phyloP scores from a whole-genome alignment of 75 land plant species.

The Selaginella tamariscina region DNA sequence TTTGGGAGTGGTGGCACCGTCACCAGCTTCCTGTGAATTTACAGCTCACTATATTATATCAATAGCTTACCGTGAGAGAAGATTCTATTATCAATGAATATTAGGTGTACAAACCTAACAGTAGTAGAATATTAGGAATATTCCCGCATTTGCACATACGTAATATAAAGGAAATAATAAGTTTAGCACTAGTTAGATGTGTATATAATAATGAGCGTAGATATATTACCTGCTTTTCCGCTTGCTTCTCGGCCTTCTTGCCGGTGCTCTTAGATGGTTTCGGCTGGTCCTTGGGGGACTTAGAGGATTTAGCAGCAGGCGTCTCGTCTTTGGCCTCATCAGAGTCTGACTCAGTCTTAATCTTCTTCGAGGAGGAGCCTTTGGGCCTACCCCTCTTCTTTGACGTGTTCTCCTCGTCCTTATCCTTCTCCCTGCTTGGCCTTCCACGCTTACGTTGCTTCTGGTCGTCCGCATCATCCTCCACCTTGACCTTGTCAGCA shows the following conservation, averaged over 20 bases:
- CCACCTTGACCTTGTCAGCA: conserved; percentile 14
- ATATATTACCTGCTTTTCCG: not conserved
- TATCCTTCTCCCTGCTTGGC: conserved; percentile 11
- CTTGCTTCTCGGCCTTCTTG: conserved; percentile 7
- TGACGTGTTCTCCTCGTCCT: not conserved
- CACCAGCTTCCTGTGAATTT: not conserved
- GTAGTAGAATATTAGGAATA: too few relatives aligned
- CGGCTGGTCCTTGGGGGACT: conserved; percentile 1
- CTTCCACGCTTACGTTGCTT: conserved; percentile 25
- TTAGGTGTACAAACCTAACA: too few relatives aligned
- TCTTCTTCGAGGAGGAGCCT: not conserved
- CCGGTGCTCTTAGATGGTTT: conserved; percentile 12
- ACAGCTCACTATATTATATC: too few relatives aligned
- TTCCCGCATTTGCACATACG: too few relatives aligned
- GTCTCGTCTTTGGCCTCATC: not conserved
- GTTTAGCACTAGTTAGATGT: too few relatives aligned
- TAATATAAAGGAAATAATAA: too few relatives aligned
- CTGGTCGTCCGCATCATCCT: conserved; percentile 13
- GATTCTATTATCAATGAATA: too few relatives aligned
- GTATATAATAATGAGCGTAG: not conserved
- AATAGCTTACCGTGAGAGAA: too few relatives aligned
- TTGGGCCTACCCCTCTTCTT: not conserved
- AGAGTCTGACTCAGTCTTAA: not conserved
- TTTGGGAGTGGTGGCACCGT: not conserved
- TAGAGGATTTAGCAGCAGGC: too few relatives aligned